A percentile compares a stretch with the other conserved stretches of the same genome.
Evolutionary conservation across 1,139 yeast genomes (phyloP).

Genomic region (Geotrichum aggregatum): DNA sequence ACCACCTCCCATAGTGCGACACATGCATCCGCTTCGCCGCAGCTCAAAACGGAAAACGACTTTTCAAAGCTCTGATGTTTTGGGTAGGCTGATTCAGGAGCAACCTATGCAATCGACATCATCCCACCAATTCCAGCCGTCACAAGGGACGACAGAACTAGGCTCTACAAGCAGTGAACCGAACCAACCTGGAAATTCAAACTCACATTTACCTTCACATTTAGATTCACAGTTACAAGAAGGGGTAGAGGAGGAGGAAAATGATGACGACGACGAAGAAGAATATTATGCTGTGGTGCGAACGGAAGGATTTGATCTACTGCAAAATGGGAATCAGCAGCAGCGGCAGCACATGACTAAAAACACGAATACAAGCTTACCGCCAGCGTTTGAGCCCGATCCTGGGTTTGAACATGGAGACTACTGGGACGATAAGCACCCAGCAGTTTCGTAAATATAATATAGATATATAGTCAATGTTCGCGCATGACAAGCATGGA

Average conservation of each 20-base stretch:
- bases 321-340: background rate
- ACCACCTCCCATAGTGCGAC: constrained; percentile 12
- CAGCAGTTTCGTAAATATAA: background rate
- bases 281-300: constrained; percentile 14
- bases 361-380: constrained; percentile 3
- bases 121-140: too few species aligned
- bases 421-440: constrained; percentile 35
- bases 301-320: constrained; percentile 5
- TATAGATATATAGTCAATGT: too few species aligned
- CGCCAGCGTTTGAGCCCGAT: constrained; percentile 25
- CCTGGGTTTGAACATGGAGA: constrained; percentile 36
- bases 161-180: background rate
- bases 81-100: too few species aligned
- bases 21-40: constrained; percentile 17
- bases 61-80: background rate
- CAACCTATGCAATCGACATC: too few species aligned
- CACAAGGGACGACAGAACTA: too few species aligned
- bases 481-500: too few species aligned
- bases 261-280: constrained; percentile 21
- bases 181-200: background rate
- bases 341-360: background rate
- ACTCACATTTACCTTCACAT: too few species aligned
- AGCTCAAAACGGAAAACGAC: constrained; percentile 7
- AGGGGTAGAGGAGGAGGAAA: background rate
- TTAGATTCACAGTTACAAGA: too few species aligned